These are phyloP conservation scores for Phialophora macrospora DNA, from an alignment of 2,329 filamentous ascomycete species.

Conservation along the genomic window DNA sequence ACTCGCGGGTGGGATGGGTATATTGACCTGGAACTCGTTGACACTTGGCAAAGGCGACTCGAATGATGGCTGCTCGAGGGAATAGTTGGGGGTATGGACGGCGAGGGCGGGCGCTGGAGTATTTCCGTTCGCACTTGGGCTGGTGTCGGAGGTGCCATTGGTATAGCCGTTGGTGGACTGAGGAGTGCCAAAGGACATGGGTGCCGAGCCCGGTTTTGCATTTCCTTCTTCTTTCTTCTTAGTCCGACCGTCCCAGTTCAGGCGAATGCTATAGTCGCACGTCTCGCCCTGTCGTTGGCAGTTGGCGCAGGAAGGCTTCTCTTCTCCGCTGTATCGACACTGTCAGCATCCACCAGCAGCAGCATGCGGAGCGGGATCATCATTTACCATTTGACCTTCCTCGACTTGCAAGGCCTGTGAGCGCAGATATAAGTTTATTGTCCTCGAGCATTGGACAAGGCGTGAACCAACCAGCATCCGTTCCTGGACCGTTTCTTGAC, in stretches of 20 bases:
- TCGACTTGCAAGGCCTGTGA: conserved; percentile 74
- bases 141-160: conserved; percentile 22
- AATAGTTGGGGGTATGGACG: conserved; percentile 17
- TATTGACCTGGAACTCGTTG: conserved; percentile 18
- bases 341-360: conserved; percentile 19
- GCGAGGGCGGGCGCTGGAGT: conserved; percentile 18
- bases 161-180: conserved; percentile 28
- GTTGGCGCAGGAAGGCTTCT: conserved; percentile 73
- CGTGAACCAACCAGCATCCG: conserved; percentile 64
- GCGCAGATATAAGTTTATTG: conserved; percentile 25
- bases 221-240: conserved; percentile 57
- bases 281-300: conserved; percentile 72
- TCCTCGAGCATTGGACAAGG: neutral
- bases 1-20: conserved; percentile 7
- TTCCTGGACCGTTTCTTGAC: conserved; percentile 71
- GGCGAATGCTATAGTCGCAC: conserved; percentile 79
- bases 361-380: neutral
- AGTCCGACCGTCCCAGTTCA: conserved; percentile 78
- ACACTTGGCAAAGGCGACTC: conserved; percentile 24
- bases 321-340: conserved; percentile 64
- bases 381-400: conserved; percentile 74
- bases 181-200: conserved; percentile 42
- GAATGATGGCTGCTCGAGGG: conserved; percentile 20
- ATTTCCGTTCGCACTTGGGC: conserved; percentile 21
- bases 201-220: conserved; percentile 42